Evolutionary conservation across 768 basidiomycete genomes (phyloP).

Genomic region (Boletus coccyginus): DNA sequence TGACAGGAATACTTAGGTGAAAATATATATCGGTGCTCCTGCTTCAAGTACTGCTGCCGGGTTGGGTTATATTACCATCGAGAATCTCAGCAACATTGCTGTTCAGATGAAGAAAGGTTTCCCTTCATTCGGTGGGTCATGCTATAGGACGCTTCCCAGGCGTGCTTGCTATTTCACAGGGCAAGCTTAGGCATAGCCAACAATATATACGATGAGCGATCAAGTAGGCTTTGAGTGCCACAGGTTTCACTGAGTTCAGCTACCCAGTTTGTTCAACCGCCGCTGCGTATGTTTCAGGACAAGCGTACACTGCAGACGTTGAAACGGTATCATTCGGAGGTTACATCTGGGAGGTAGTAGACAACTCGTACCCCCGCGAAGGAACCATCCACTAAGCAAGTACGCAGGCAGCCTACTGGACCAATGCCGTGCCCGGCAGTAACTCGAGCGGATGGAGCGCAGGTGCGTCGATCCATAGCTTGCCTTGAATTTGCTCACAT

Average conservation of each 20-base stretch:
- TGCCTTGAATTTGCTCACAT: background rate
- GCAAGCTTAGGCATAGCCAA: constrained; percentile 41
- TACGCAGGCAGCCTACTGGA: constrained; percentile 58
- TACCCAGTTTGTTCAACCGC: constrained; percentile 61
- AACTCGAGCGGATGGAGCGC: constrained; percentile 62
- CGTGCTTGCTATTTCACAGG: constrained; percentile 10
- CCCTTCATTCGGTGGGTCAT: constrained; percentile 45
- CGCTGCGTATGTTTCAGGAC: constrained; percentile 48
- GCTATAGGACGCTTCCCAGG: constrained; percentile 47
- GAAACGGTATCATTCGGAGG: constrained; percentile 53
- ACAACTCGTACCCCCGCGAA: background rate
- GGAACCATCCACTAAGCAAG: background rate
- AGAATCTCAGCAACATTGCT: constrained; percentile 33
- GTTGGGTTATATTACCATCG: constrained; percentile 35
- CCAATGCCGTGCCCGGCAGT: constrained; percentile 46
- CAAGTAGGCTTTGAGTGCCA: constrained; percentile 55
- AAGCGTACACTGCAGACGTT: constrained; percentile 45
- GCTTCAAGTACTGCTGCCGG: constrained; percentile 42
- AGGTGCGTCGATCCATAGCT: constrained; percentile 38
- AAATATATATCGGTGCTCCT: constrained; percentile 44
- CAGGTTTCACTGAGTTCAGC: constrained; percentile 68
- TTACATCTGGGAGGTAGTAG: constrained; percentile 66
- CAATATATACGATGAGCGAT: constrained; percentile 54
- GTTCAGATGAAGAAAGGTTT: constrained; percentile 36
- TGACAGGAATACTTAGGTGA: constrained; percentile 24